These are phyloP conservation scores for Tephrocybe sp. DNA, from an alignment of 768 basidiomycete species.

Conservation along the genomic window DNA sequence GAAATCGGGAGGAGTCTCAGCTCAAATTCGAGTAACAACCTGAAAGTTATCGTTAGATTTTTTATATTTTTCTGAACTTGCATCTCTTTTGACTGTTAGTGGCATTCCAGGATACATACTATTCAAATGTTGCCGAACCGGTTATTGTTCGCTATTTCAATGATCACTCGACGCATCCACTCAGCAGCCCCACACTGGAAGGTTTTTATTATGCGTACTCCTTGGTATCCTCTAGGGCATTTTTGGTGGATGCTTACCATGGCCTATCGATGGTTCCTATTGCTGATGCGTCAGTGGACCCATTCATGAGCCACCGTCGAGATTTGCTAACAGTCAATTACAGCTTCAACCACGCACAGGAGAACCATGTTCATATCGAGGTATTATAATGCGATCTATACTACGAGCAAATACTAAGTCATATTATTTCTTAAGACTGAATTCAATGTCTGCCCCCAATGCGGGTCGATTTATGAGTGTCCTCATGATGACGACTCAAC, in stretches of 20 bases:
- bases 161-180: constrained; percentile 5
- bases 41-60: constrained; percentile 15
- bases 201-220: constrained; percentile 55
- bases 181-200: constrained; percentile 24
- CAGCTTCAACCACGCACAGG: constrained; percentile 74
- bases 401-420: not conserved
- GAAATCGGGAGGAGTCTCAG: constrained; percentile 27
- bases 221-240: constrained; percentile 80
- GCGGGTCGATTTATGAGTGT: constrained; percentile 70
- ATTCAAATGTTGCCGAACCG: constrained; percentile 31
- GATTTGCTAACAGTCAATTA: too few species aligned
- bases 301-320: too few species aligned
- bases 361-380: constrained; percentile 75
- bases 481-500: constrained; percentile 51
- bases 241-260: constrained; percentile 81
- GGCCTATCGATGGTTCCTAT: constrained; percentile 82
- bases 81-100: not conserved
- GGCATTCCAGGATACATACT: constrained; percentile 28
- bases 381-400: constrained; percentile 29
- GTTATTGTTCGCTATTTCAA: constrained; percentile 24
- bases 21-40: not conserved
- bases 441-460: constrained; percentile 68
- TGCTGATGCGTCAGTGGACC: constrained; percentile 68
- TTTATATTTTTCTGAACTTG: not conserved
- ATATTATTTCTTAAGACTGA: constrained; percentile 45